Evolutionary conservation across 1,284 basidiomycete species (phyloP).

Genomic region (Hymenochaete sp.): DNA sequence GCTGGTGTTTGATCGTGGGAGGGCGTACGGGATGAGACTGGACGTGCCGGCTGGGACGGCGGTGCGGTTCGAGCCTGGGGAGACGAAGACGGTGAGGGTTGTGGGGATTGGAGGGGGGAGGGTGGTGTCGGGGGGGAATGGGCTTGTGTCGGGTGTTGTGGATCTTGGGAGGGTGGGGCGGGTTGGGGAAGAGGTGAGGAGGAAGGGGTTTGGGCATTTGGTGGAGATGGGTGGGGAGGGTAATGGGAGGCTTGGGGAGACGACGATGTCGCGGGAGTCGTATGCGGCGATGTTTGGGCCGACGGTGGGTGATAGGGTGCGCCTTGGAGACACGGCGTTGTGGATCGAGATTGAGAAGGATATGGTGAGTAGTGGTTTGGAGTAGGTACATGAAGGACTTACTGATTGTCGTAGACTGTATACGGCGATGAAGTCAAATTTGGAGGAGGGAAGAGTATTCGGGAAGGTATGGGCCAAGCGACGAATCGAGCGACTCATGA

Average conservation of each 20-base stretch:
- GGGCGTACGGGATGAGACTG: conserved; percentile 78
- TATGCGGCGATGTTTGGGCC: conserved; percentile 95
- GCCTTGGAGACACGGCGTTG: conserved; percentile 83
- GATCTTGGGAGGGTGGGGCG: conserved; percentile 37
- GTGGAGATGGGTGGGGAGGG: conserved; percentile 50
- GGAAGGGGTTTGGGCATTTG: conserved; percentile 54
- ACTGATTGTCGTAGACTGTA: conserved; percentile 39
- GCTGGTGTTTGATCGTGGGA: conserved; percentile 75
- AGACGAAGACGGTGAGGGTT: conserved; percentile 76
- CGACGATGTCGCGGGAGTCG: conserved; percentile 49
- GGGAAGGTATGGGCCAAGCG: conserved; percentile 96
- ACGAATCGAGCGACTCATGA: conserved; percentile 62
- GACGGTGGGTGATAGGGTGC: conserved; percentile 82
- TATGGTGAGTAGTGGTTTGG: conserved; percentile 40
- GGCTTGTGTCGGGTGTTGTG: conserved; percentile 54
- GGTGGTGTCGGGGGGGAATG: conserved; percentile 76
- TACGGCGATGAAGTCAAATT: conserved; percentile 98
- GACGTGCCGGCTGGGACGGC: conserved; percentile 94
- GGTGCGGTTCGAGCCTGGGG: conserved; percentile 94
- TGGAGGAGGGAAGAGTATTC: conserved; percentile 88
- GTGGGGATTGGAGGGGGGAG: conserved; percentile 72
- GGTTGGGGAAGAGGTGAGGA: conserved; percentile 36
- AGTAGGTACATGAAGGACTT: background rate
- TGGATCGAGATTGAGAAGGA: conserved; percentile 95
- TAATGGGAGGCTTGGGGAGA: conserved; percentile 39